Evolutionary conservation across 306 rosid species (phyloP), one percentile per base, ranked within the genome.

Genomic region (Vicia faba): DNA sequence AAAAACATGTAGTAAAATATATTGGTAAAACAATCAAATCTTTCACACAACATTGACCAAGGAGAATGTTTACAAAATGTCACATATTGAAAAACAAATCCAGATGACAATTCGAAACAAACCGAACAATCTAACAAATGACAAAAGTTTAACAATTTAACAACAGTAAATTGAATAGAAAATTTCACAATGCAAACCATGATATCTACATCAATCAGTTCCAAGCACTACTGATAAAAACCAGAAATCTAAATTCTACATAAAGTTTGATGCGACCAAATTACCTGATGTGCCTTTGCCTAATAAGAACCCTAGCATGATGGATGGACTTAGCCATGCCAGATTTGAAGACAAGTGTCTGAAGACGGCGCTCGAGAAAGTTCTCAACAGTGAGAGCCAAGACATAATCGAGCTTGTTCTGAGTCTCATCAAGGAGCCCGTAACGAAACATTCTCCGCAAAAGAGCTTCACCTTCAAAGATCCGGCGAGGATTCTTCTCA

Each of bases 281-380:
- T 2, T 49, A 55, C 90, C 87, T 82, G 68, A 85, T 82, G 53
- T 85, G 90, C 79, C 76, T 85, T 62, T 85, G 90, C 79, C 85
- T 78, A 26, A 85, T 83, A 61, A 82, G 87, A 43, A 85, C 90
- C 64, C 90, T 79, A 13, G 90, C 90, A 57, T 85, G 87, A 60
- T 85, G 87, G 38, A 85, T 85, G 4, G 87, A 85, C 81, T 85
- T 85, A 0, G 90, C 90, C 90, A 85, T 85, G 0, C 90, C 90
- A 0, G 90, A 80, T 51, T 85, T 85, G 80, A 83, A 83, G 12
- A 80, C 90, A 0, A 85, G 87, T 3, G 90, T 83, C 26, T 85
- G 90, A 3, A 85, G 81, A 31, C 90, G 90, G 5, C 90, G 87
- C 75, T 85, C 90, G 1, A 85, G 90, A 28, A 85, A 85, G 66